Conservation (phyloP, 75 land plant genomes). For the Sequoiadendron giganteum region DNA sequence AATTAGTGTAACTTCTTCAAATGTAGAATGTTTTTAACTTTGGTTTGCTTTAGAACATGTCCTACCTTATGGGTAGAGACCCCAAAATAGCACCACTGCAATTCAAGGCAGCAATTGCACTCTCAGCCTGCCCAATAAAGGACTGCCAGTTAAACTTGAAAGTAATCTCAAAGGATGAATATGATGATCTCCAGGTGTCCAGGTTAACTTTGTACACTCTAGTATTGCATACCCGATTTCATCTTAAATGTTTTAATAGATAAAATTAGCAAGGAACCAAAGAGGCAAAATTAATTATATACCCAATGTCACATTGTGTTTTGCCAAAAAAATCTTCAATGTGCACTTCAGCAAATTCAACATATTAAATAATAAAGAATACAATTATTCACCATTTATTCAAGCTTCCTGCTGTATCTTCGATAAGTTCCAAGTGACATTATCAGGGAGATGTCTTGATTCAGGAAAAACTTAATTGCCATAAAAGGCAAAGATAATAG, state of each 20-base stretch:
- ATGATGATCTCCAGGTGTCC: neutral
- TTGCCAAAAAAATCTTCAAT: neutral
- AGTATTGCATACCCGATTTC: neutral
- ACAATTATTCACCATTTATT: neutral
- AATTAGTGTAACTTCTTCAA: neutral
- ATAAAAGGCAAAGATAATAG: too few species aligned
- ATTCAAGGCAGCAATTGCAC: slow-evolving; percentile 61
- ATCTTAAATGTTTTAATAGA: neutral
- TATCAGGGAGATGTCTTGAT: neutral
- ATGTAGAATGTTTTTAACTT: neutral
- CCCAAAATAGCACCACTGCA: slow-evolving; percentile 62
- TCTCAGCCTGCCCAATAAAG: slow-evolving; percentile 41
- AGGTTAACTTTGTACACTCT: neutral
- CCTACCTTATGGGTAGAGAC: slow-evolving; percentile 50
- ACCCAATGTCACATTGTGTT: neutral
- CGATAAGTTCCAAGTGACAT: neutral
- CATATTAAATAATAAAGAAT: neutral
- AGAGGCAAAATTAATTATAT: neutral
- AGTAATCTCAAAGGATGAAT: neutral
- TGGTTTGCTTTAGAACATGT: neutral
- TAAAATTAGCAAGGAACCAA: neutral
- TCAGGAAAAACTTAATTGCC: neutral
- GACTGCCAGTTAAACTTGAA: neutral
- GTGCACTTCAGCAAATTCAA: neutral
- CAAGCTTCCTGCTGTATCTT: neutral